These are phyloP conservation scores for Yamadazyma blattariae DNA, from an alignment of 1,139 yeast genomes.

Conservation along the genomic window DNA sequence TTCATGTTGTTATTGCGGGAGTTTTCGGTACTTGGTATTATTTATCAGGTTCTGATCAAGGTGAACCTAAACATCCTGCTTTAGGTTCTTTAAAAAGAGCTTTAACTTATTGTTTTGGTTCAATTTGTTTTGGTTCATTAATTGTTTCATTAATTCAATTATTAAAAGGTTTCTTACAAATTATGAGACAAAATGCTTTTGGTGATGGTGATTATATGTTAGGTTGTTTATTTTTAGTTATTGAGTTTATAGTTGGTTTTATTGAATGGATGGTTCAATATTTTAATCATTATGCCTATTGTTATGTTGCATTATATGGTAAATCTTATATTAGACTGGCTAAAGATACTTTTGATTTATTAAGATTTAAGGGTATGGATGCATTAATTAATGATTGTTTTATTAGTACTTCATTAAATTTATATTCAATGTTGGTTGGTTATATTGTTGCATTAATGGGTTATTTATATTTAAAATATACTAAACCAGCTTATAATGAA, in stretches of 20 bases:
- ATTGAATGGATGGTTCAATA: constrained; percentile 80
- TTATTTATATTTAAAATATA: constrained; percentile 66
- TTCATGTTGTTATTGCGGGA: constrained; percentile 83
- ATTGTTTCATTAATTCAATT: constrained; percentile 72
- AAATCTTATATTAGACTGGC: constrained; percentile 74
- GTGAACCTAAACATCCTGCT: constrained; percentile 80
- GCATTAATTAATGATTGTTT: constrained; percentile 84
- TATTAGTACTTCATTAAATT: constrained; percentile 70
- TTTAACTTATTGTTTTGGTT: constrained; percentile 83
- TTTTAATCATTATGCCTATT: constrained; percentile 89
- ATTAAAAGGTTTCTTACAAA: constrained; percentile 46
- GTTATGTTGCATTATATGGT: constrained; percentile 86
- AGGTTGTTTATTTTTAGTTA: constrained; percentile 50
- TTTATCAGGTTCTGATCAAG: constrained; percentile 71
- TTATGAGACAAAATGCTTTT: constrained; percentile 52
- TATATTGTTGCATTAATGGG: constrained; percentile 68
- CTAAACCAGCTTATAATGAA: constrained; percentile 71
- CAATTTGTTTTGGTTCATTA: constrained; percentile 84
- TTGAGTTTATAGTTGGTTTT: constrained; percentile 61
- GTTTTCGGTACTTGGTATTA: constrained; percentile 92
- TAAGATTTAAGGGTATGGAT: constrained; percentile 80
- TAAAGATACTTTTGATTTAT: constrained; percentile 75
- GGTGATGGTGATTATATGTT: constrained; percentile 56
- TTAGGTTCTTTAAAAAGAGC: constrained; percentile 80
- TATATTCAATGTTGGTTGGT: constrained; percentile 70